These are phyloP conservation scores for Euphrasia arctica DNA, from an alignment of 305 asterid genomes.

Conservation along the genomic window DNA sequence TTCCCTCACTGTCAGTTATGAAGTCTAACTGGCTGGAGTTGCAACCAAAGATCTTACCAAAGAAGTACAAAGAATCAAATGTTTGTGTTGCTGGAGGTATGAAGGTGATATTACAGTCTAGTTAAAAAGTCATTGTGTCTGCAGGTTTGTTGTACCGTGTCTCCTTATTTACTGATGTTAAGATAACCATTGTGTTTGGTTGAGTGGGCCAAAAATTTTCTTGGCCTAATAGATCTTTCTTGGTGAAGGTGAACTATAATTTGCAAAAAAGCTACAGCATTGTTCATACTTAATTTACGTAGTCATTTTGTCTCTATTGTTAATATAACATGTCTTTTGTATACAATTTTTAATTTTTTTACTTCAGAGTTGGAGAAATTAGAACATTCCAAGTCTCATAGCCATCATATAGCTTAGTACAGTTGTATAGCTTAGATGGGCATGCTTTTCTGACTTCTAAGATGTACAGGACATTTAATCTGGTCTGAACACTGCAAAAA, in stretches of 20 bases:
- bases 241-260: slow-evolving; percentile 9
- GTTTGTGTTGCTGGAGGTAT: slow-evolving; percentile 99
- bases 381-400: neutral
- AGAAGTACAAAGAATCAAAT: slow-evolving; percentile 72
- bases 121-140: slow-evolving; percentile 19
- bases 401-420: slow-evolving; percentile 15
- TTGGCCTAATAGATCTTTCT: slow-evolving; percentile 18
- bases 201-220: slow-evolving; percentile 9
- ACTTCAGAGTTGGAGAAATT: slow-evolving; percentile 3
- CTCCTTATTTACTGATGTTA: slow-evolving; percentile 18
- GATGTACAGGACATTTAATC: slow-evolving; percentile 5
- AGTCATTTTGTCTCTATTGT: slow-evolving; percentile 1
- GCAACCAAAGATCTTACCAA: slow-evolving; percentile 60
- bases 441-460: slow-evolving; percentile 21
- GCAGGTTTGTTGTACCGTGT: slow-evolving; percentile 16
- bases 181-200: slow-evolving; percentile 8
- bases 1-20: slow-evolving; percentile 58
- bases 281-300: neutral
- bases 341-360: no score
- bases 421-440: slow-evolving; percentile 8
- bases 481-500: slow-evolving; percentile 12
- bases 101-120: slow-evolving; percentile 41
- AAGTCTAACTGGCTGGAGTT: slow-evolving; percentile 91
- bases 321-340: no score
- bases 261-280: neutral